phyloP scores from a whole-genome alignment of 2,329 filamentous ascomycete species.

The Diplodia seriata region DNA sequence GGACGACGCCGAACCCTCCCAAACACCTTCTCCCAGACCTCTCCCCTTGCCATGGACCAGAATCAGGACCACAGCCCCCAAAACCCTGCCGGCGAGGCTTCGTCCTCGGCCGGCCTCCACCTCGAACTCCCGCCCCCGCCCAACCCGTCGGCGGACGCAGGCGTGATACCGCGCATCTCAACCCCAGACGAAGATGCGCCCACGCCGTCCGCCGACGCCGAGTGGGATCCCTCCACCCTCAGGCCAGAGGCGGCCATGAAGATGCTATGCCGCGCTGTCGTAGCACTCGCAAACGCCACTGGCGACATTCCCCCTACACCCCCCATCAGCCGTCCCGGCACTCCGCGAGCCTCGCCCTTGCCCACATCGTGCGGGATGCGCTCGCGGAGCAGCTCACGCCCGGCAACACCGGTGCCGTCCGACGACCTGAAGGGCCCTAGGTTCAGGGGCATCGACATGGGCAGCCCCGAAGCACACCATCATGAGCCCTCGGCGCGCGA shows the following conservation, averaged over 20 bases:
- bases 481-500: conserved; percentile 56
- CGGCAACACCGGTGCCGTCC: conserved; percentile 49
- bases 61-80: not conserved
- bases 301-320: conserved; percentile 84
- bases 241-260: conserved; percentile 77
- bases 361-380: conserved; percentile 29
- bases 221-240: conserved; percentile 75
- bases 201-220: conserved; percentile 49
- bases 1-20: not conserved
- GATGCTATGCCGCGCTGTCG: conserved; percentile 68
- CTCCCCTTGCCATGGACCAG: conserved; percentile 9
- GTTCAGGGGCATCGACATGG: conserved; percentile 50
- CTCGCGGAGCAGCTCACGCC: conserved; percentile 44
- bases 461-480: conserved; percentile 58
- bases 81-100: conserved; percentile 2
- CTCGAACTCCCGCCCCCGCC: conserved; percentile 44
- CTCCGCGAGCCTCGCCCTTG: conserved; percentile 51
- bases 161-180: conserved; percentile 48
- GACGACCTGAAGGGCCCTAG: conserved; percentile 48
- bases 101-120: conserved; percentile 7
- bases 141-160: conserved; percentile 50
- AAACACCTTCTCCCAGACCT: not conserved
- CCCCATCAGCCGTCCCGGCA: conserved; percentile 67
- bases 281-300: conserved; percentile 71
- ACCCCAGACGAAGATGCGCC: conserved; percentile 45